Evolutionary conservation across 2,329 filamentous ascomycete genomes (phyloP).

Genomic region (Stromatinia cepivora): DNA sequence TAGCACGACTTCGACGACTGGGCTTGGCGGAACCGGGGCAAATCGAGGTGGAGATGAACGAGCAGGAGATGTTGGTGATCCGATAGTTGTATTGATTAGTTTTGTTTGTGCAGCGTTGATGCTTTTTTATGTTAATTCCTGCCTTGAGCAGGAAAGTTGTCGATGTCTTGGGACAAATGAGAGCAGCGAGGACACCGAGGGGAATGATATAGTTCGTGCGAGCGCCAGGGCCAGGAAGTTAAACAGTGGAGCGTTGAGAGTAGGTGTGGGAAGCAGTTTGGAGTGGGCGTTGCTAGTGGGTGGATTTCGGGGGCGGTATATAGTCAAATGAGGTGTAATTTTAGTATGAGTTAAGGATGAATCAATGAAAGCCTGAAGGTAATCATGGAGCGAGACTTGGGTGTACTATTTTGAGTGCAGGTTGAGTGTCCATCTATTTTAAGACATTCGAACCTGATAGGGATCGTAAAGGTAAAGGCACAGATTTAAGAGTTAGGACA

Average conservation of each 20-base stretch:
- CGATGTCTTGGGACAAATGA: neutral
- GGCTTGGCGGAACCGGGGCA: neutral
- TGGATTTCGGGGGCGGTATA: neutral
- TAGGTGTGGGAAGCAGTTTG: neutral
- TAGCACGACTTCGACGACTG: neutral
- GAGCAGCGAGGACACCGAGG: neutral
- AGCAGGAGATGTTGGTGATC: constrained; percentile 13
- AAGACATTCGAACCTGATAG: no score
- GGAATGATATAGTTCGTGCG: neutral
- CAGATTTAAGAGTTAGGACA: no score
- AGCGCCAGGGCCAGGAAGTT: rapidly evolving
- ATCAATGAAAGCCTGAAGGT: neutral
- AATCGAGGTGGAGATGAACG: neutral
- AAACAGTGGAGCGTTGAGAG: neutral
- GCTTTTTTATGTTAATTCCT: constrained; percentile 31
- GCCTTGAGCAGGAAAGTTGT: constrained; percentile 22
- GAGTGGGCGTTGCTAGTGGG: neutral
- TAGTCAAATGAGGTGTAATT: neutral
- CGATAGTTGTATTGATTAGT: constrained; percentile 25
- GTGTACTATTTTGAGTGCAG: no score
- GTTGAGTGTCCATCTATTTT: no score
- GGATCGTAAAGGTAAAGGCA: no score
- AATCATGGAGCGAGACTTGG: neutral
- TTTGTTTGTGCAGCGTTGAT: constrained; percentile 24
- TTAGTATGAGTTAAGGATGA: neutral